A percentile compares a stretch with the other conserved stretches of the same genome.
These are phyloP conservation scores for Gymnopus androsaceus DNA, from an alignment of 1,284 basidiomycete genomes.

Conservation along the genomic window DNA sequence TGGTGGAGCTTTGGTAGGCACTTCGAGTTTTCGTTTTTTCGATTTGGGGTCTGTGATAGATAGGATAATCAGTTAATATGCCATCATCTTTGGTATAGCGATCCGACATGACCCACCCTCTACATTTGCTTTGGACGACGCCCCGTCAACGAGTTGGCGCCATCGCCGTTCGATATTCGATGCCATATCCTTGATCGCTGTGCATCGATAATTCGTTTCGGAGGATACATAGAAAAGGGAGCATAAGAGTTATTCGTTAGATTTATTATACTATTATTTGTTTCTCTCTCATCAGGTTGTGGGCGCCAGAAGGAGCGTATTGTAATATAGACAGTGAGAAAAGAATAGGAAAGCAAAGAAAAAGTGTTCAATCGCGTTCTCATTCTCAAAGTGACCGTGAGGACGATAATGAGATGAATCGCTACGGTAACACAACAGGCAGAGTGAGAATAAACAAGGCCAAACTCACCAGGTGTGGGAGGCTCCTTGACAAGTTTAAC, in stretches of 20 bases:
- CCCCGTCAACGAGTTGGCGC: conserved; percentile 46
- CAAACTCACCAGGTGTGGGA: conserved; percentile 65
- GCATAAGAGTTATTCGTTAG: conserved; percentile 66
- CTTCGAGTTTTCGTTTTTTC: conserved; percentile 71
- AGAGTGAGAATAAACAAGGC: conserved; percentile 23
- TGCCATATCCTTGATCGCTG: conserved; percentile 90
- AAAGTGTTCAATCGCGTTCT: conserved; percentile 17
- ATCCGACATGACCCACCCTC: conserved; percentile 75
- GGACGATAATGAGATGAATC: conserved; percentile 9
- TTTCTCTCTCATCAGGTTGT: conserved; percentile 6
- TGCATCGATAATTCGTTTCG: conserved; percentile 28
- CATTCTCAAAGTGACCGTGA: conserved; percentile 27
- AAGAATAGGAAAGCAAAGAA: conserved; percentile 2
- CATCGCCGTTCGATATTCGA: conserved; percentile 80
- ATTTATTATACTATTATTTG: conserved; percentile 44
- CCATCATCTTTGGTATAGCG: conserved; percentile 25
- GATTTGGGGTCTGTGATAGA: conserved; percentile 49
- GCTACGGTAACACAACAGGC: not conserved
- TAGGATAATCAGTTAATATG: not conserved
- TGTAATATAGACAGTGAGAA: conserved; percentile 12
- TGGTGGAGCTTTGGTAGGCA: conserved; percentile 49
- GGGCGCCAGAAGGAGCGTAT: not conserved
- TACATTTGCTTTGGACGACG: conserved; percentile 34
- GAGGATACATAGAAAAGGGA: conserved; percentile 34
- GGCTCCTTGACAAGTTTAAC: conserved; percentile 71